Evolutionary conservation across 345 rosid genomes (phyloP).

Genomic region (Hypericum androsaemum): DNA sequence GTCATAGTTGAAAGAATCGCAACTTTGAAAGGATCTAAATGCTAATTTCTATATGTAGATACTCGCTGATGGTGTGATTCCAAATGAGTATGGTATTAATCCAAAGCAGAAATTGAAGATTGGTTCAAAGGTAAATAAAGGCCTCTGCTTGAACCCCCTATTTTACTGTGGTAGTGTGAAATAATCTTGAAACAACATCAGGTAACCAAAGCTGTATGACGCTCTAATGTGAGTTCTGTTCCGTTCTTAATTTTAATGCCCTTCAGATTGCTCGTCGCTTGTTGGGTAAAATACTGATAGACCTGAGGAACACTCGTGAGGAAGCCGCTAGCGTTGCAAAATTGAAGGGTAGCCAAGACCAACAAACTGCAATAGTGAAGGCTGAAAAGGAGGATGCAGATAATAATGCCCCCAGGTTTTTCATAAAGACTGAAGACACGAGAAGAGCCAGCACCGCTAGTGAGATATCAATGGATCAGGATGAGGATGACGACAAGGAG

Average conservation of each 20-base stretch:
- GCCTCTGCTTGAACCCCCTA: no score
- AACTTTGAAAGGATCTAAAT: no score
- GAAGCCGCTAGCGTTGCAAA: slow-evolving; percentile 92
- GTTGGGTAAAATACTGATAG: slow-evolving; percentile 94
- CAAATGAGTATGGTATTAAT: slow-evolving; percentile 96
- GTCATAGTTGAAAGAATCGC: no score
- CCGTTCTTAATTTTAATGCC: neutral
- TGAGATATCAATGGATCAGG: slow-evolving; percentile 58
- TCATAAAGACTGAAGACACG: slow-evolving; percentile 43
- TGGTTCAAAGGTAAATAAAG: slow-evolving; percentile 69
- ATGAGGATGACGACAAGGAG: slow-evolving; percentile 92
- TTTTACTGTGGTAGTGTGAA: no score
- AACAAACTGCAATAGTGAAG: slow-evolving; percentile 31
- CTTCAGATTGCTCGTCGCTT: slow-evolving; percentile 84
- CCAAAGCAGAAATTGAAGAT: slow-evolving; percentile 90
- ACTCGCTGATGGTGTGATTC: slow-evolving; percentile 98
- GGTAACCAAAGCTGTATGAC: neutral
- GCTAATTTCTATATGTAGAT: slow-evolving; percentile 25
- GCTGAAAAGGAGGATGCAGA: slow-evolving; percentile 46
- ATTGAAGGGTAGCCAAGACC: slow-evolving; percentile 65
- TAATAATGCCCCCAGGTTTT: slow-evolving; percentile 35
- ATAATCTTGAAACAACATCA: no score
- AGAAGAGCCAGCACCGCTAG: slow-evolving; percentile 52
- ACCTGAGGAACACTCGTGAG: slow-evolving; percentile 92
- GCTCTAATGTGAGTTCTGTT: neutral